Evolutionary conservation across 2,329 filamentous ascomycete species (phyloP), one percentile per base, ranked within the genome.

Genomic region (Truncatella angustata): DNA sequence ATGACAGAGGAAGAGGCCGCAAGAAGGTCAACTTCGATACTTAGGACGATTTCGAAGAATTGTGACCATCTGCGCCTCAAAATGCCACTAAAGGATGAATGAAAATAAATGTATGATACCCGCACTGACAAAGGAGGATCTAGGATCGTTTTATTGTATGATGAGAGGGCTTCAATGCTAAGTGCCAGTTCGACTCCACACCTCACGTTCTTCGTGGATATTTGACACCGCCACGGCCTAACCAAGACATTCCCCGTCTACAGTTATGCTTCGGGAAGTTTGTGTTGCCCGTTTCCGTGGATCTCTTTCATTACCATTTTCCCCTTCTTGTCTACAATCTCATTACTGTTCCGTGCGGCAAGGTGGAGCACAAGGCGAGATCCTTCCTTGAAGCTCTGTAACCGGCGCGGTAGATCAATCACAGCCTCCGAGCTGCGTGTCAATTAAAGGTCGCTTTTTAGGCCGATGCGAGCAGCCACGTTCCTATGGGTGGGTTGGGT

Each of bases 361-460:
- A 82, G 84, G 84, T 87, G 84, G 83, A 87, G 84, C 82, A 81
- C 83, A 87, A 87, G 84, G 84, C 81, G 82, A 86, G 84, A 84
- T 68, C 74, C 73, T 82, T 87, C 84, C 84, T 87, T 87, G 83
- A 78, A 76, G 79, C 82, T 86, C 81, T 86, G 84, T 87, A 87
- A 86, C 86, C 83, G 81, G 83, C 85, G 84, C 84, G 84, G 82
- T 81, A 87, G 56, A 87, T 78, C 57, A 74, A 81, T 50, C 32
- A 26, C 34, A 50, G 47, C 47, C 47, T 50, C 36, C 47, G 47
- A 50, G 47, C 47, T 50, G 34, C 47, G 47, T 23, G 47, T 50
- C 47, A 42, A n/a, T 24, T 3, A 32, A 20, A 11, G 30, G 47
- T 50, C 47, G 47, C 47, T 50, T 50, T 50, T 50, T 50, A 50